phyloP scores from a whole-genome alignment of 139 green algal genomes.

The Dunaliella primolecta region DNA sequence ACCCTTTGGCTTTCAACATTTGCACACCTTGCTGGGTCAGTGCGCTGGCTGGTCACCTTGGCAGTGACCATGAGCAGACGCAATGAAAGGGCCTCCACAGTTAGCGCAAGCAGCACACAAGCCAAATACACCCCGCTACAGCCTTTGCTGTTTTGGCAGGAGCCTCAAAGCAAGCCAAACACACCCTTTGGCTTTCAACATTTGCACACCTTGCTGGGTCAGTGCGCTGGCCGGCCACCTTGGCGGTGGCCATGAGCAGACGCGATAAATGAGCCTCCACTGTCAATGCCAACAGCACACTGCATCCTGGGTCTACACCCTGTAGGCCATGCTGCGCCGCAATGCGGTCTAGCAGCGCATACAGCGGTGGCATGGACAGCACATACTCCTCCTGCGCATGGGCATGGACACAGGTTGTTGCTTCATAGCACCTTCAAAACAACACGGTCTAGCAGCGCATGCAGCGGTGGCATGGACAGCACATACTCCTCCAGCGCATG shows the following conservation, averaged over 20 bases:
- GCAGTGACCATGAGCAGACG: constrained; percentile 12
- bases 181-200: no score
- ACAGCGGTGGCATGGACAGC: constrained; percentile 10
- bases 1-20: no score
- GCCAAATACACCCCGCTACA: no score
- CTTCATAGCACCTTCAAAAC: no score
- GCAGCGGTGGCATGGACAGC: constrained; percentile 11
- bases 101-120: constrained; percentile 24
- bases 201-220: constrained; percentile 14
- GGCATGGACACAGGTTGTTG: neutral
- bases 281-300: constrained; percentile 24
- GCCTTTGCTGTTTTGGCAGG: no score
- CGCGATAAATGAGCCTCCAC: constrained; percentile 14
- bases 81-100: constrained; percentile 15
- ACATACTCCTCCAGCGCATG: constrained; percentile 30
- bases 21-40: constrained; percentile 9
- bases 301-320: constrained; percentile 14
- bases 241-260: constrained; percentile 13
- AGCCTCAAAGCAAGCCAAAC: no score
- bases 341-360: constrained; percentile 2
- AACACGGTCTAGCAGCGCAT: constrained; percentile 2
- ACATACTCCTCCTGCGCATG: constrained; percentile 31
- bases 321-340: constrained; percentile 13
- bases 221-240: neutral
- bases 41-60: neutral